phyloP scores from a whole-genome alignment of 495 filamentous ascomycete species.

The Tuber microsphaerosporum region DNA sequence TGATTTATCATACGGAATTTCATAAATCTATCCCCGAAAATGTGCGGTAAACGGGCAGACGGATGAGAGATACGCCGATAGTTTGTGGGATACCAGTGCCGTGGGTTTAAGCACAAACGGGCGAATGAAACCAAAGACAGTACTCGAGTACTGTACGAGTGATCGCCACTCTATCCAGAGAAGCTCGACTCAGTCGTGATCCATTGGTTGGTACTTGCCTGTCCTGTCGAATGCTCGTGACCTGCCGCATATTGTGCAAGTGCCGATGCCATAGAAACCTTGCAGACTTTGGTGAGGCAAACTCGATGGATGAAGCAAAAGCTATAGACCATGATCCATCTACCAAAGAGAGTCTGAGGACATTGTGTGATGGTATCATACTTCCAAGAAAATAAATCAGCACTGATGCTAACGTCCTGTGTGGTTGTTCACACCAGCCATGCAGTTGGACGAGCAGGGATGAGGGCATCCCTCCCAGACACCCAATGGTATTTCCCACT shows the following conservation, averaged over 20 bases:
- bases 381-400: background rate
- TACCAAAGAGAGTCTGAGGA: background rate
- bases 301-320: background rate
- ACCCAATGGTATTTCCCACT: background rate
- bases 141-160: background rate
- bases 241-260: background rate
- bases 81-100: background rate
- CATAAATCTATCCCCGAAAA: background rate
- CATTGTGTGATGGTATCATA: background rate
- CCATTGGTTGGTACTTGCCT: background rate
- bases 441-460: background rate
- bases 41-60: background rate
- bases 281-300: background rate
- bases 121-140: background rate
- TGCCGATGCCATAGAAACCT: background rate
- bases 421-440: conserved; percentile 1
- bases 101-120: background rate
- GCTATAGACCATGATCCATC: background rate
- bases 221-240: background rate
- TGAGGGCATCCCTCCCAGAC: background rate
- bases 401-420: background rate
- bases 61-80: background rate
- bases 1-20: conserved; percentile 1
- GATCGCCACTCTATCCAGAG: background rate
- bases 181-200: background rate